These are phyloP conservation scores for Citrus reticulata DNA, from an alignment of 345 rosid genomes.

Conservation along the genomic window DNA sequence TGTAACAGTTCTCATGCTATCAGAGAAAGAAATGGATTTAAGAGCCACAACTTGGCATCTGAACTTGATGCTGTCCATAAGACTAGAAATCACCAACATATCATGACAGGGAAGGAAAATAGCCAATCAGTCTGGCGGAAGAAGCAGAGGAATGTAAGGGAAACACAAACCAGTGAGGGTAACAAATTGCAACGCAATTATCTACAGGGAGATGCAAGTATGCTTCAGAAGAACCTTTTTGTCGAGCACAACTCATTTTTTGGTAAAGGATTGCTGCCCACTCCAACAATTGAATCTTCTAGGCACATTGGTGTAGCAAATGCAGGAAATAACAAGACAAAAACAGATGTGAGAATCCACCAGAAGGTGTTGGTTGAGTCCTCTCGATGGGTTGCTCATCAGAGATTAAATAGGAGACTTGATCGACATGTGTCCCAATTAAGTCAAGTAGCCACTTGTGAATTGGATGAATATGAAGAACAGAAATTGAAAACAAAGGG, in stretches of 20 bases:
- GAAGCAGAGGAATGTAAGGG: constrained; percentile 1
- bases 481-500: not conserved
- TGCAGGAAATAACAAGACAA: not conserved
- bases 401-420: not conserved
- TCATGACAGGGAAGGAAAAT: not conserved
- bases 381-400: not conserved
- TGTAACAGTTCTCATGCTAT: not conserved
- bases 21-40: not conserved
- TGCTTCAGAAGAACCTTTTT: constrained; percentile 2
- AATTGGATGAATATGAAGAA: not conserved
- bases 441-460: not conserved
- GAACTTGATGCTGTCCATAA: not conserved
- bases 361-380: not conserved
- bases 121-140: not conserved
- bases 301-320: not conserved
- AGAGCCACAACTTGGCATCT: not conserved
- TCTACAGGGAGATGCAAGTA: not conserved
- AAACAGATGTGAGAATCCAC: not conserved
- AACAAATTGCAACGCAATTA: not conserved
- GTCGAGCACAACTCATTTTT: not conserved
- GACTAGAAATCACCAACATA: not conserved
- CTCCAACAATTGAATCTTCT: constrained; percentile 2
- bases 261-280: not conserved
- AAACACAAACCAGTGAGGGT: not conserved
- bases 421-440: not conserved